phyloP scores from a whole-genome alignment of 768 basidiomycete species.

The Cubamyces lactineus region DNA sequence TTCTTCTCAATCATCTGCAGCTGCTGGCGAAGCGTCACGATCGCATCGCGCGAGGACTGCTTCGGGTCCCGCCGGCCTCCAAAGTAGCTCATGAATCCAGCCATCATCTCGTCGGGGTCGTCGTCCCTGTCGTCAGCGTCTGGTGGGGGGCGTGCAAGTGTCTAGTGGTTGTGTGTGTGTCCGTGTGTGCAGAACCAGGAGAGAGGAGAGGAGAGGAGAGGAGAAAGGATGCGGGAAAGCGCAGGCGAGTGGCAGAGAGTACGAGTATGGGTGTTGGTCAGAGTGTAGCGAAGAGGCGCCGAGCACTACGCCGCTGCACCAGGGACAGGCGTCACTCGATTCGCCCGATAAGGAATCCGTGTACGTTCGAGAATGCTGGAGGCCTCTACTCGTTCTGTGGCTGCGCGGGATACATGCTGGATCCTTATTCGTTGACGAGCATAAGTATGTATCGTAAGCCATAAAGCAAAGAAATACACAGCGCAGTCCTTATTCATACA shows the following conservation, averaged over 20 bases:
- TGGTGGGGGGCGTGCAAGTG: background rate
- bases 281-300: constrained; percentile 21
- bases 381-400: too few relatives aligned
- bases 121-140: background rate
- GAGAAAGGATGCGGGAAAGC: background rate
- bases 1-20: constrained; percentile 99
- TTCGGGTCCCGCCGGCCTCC: constrained; percentile 81
- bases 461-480: too few relatives aligned
- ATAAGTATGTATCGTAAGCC: too few relatives aligned
- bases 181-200: background rate
- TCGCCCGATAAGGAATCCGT: constrained; percentile 34
- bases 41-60: constrained; percentile 87
- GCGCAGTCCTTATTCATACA: too few relatives aligned
- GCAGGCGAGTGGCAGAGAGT: constrained; percentile 4
- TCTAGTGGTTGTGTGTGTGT: background rate
- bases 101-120: constrained; percentile 53
- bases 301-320: constrained; percentile 4
- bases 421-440: too few relatives aligned
- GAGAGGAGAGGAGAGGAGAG: background rate
- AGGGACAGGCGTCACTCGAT: constrained; percentile 29
- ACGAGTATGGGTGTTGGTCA: constrained; percentile 12
- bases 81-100: constrained; percentile 86
- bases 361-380: constrained; percentile 12
- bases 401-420: too few relatives aligned
- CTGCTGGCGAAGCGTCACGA: constrained; percentile 90